These are phyloP conservation scores for Desmodesmus armatus DNA, from an alignment of 139 green algal species.

Conservation along the genomic window DNA sequence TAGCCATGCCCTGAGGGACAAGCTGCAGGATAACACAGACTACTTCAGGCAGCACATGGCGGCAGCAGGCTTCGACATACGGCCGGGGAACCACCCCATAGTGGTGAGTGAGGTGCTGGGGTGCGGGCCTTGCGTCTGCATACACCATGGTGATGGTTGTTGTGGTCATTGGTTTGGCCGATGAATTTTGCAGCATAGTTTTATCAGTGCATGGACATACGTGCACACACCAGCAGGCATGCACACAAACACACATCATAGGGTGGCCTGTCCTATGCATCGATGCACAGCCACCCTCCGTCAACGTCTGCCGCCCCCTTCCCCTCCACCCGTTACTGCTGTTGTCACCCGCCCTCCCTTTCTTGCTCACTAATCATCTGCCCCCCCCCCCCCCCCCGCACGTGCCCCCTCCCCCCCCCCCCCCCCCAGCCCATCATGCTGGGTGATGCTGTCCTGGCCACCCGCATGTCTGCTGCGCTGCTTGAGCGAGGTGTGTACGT, in stretches of 20 bases:
- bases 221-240: no score
- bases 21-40: conserved; percentile 64
- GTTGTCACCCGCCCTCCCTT: background rate
- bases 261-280: no score
- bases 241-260: no score
- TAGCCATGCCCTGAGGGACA: conserved; percentile 53
- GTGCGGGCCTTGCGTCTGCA: no score
- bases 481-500: conserved; percentile 70
- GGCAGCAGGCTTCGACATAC: conserved; percentile 65
- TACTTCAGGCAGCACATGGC: conserved; percentile 67
- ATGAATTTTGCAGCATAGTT: no score
- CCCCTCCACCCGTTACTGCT: no score
- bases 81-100: conserved; percentile 67
- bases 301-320: background rate
- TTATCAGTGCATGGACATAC: no score
- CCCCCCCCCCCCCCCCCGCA: no score
- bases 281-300: conserved; percentile 7
- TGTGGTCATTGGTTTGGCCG: no score
- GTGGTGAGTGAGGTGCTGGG: conserved; percentile 54
- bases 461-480: conserved; percentile 61
- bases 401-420: no score
- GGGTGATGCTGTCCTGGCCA: conserved; percentile 68
- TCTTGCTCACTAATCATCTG: conserved; percentile 9
- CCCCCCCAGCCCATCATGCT: conserved; percentile 84
- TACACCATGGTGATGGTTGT: no score